Evolutionary conservation across 2,329 filamentous ascomycete species (phyloP).

Genomic region (Xylariomycetidae sp.): DNA sequence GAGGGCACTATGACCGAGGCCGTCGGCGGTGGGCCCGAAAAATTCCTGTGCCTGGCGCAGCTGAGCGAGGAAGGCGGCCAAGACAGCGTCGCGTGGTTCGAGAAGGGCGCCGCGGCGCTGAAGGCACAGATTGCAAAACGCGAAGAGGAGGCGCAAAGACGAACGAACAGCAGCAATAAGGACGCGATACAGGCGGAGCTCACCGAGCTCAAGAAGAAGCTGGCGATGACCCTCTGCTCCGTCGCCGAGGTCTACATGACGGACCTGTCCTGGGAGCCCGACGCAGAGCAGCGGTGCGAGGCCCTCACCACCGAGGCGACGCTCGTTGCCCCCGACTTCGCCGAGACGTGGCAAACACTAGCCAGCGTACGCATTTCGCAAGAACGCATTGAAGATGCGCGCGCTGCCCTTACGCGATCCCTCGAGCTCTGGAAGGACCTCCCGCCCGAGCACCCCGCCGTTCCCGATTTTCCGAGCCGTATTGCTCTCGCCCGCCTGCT

Average conservation of each 20-base stretch:
- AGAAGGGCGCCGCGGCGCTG: constrained; percentile 65
- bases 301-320: constrained; percentile 84
- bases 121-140: constrained; percentile 63
- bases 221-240: constrained; percentile 87
- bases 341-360: constrained; percentile 92
- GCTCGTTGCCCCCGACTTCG: constrained; percentile 69
- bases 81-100: constrained; percentile 62
- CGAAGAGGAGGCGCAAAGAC: constrained; percentile 32
- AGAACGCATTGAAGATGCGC: constrained; percentile 69
- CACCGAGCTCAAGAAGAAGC: constrained; percentile 68
- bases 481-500: constrained; percentile 79
- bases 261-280: constrained; percentile 85
- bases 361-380: constrained; percentile 94
- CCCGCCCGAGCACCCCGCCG: constrained; percentile 60
- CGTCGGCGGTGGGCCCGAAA: constrained; percentile 78
- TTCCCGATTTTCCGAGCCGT: constrained; percentile 81
- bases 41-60: constrained; percentile 92
- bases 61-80: constrained; percentile 66
- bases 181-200: constrained; percentile 34
- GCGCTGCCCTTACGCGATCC: constrained; percentile 70
- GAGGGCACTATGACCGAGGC: constrained; percentile 65
- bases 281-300: constrained; percentile 86
- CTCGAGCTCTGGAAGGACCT: constrained; percentile 78
- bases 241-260: constrained; percentile 99
- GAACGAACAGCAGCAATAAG: constrained; percentile 3